Evolutionary conservation across 768 basidiomycete species (phyloP), one percentile per base, ranked within the genome.

Genomic region (Mycena epipterygia): DNA sequence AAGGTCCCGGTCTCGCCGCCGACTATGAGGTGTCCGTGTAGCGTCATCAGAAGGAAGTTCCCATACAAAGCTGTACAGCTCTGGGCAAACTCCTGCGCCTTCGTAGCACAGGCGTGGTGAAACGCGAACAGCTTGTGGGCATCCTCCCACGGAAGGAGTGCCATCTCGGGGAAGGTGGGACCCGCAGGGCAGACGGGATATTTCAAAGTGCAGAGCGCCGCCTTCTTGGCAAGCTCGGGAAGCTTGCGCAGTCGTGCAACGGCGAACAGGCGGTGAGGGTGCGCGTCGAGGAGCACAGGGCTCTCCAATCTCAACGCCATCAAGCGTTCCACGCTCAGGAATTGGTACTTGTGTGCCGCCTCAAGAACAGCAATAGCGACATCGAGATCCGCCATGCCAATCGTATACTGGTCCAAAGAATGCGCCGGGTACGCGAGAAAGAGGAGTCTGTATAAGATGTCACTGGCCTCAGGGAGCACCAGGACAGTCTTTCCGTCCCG

Each of bases 261-360:
- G 25, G 57, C 66, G 37, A 59, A 67, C 27, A 67, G 7, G 4
- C 66, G 44, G n/a, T 51, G 46, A 0, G 66, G 57, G 19, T 49
- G 35, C 13, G 42, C 49, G 30, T 60, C 39, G 46, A 60, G 25
- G 2, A 67, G 37, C 11, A 13, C 14, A 8, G 13, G 21, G 16
- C 60, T 55, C 14, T 41, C 27, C 25, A 67, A 19, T 39, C 46
- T 60, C 23, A 3, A 1, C 7, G 11, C 48, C 4, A 67, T 5
- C 25, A 60, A 27, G 12, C 23, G n/a, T 25, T 60, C 44, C 25
- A 44, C 57, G 29, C n/a, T 8, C 13, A 55, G 37, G 35, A 67
- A 67, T 29, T 42, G 35, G 39, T 67, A 67, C 41, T 67, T 67
- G 27, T 67, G 32, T 4, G 66, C 66, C 19, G 66, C 66, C 27